Evolutionary conservation across 352 stramenopile genomes (phyloP).

Genomic region (Globisporangium orthogonon): DNA sequence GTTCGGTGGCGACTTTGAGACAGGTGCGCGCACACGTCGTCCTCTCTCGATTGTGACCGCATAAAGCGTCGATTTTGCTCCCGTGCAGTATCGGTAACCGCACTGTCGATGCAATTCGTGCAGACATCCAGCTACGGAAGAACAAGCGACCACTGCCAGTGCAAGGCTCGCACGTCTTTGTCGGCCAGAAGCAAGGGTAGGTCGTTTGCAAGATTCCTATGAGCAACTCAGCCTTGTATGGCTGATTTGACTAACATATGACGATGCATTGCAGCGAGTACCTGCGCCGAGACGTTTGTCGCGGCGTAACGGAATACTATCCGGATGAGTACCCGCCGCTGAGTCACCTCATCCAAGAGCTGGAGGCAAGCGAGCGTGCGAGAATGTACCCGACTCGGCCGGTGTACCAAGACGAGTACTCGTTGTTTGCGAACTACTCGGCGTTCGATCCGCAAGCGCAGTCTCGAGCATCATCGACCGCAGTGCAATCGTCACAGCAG

Average conservation of each 20-base stretch:
- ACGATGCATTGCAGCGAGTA: conserved; percentile 34
- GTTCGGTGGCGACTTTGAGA: conserved; percentile 75
- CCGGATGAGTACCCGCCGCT: conserved; percentile 63
- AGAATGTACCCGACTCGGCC: conserved; percentile 54
- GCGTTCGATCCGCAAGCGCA: conserved; percentile 1
- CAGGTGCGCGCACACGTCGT: conserved; percentile 25
- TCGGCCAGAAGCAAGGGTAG: conserved; percentile 82
- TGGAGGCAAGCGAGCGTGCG: conserved; percentile 46
- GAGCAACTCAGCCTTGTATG: not conserved
- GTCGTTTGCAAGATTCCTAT: conserved; percentile 4
- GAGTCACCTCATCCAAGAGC: conserved; percentile 63
- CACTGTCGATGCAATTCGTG: not conserved
- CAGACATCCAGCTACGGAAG: conserved; percentile 59
- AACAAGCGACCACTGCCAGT: conserved; percentile 61
- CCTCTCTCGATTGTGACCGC: too few relatives aligned
- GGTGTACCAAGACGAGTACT: conserved; percentile 63
- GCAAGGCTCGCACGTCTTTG: conserved; percentile 54
- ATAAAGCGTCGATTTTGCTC: too few relatives aligned
- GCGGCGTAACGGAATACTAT: conserved; percentile 76
- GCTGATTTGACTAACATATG: not conserved
- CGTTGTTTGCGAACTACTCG: conserved; percentile 57
- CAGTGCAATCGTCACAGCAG: conserved; percentile 2
- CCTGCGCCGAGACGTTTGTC: conserved; percentile 63
- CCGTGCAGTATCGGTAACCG: not conserved
- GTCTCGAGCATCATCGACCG: not conserved